Percentiles rank a stretch among this genome's conserved stretches.
These are phyloP conservation scores for Powellomyces hirtus DNA, from an alignment of 192 early-diverging fungal genomes.

Conservation along the genomic window DNA sequence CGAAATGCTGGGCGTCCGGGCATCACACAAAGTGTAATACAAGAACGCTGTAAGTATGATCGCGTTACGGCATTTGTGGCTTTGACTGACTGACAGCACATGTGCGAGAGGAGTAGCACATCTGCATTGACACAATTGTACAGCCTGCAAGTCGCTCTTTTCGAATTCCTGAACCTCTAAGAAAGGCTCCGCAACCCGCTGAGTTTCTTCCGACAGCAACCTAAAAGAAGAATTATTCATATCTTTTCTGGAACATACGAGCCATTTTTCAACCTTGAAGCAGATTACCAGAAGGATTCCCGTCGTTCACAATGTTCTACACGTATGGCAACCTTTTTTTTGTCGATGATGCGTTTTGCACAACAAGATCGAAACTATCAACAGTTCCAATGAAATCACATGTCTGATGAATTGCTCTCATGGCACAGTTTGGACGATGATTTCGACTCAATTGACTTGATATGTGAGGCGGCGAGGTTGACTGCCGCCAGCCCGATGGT, in stretches of 20 bases:
- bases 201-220: neutral
- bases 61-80: neutral
- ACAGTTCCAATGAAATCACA: neutral
- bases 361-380: neutral
- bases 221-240: neutral
- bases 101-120: too few relatives aligned
- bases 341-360: neutral
- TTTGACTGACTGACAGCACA: too few relatives aligned
- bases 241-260: too few relatives aligned
- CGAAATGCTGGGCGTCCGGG: too few relatives aligned
- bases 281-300: neutral
- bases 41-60: neutral
- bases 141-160: neutral
- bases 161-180: neutral
- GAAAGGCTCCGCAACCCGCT: neutral
- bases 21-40: too few relatives aligned
- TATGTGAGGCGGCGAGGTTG: conserved; percentile 7
- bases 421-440: neutral
- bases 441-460: neutral
- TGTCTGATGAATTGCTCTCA: neutral
- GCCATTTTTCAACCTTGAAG: neutral
- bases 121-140: too few relatives aligned
- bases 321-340: neutral
- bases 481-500: neutral
- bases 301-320: neutral